phyloP scores from a whole-genome alignment of 2,329 filamentous ascomycete species.

The Alternaria solani region DNA sequence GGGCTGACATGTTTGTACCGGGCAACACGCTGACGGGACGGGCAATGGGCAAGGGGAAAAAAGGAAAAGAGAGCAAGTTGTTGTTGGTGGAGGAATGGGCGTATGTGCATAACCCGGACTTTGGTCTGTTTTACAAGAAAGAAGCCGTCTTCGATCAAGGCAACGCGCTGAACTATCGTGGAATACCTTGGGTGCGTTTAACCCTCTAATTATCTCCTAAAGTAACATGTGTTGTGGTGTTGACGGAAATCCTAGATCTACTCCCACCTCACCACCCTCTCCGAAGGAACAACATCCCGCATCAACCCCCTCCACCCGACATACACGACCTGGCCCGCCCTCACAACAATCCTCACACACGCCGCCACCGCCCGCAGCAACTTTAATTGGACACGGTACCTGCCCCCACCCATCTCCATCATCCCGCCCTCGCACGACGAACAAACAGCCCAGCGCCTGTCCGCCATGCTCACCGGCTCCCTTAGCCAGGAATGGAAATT shows the following conservation, averaged over 20 bases:
- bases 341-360: slow-evolving; percentile 29
- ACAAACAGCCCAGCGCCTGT: background rate
- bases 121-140: slow-evolving; percentile 42
- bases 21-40: slow-evolving; percentile 45
- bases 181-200: slow-evolving; percentile 46
- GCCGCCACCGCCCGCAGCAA: slow-evolving; percentile 38
- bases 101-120: slow-evolving; percentile 33
- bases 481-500: slow-evolving; percentile 6
- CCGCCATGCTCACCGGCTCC: slow-evolving; percentile 6
- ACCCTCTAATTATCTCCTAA: too few species aligned
- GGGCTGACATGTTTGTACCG: slow-evolving; percentile 47
- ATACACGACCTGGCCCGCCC: slow-evolving; percentile 34
- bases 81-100: slow-evolving; percentile 48
- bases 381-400: slow-evolving; percentile 42
- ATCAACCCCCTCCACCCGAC: slow-evolving; percentile 34
- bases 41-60: slow-evolving; percentile 33
- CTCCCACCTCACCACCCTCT: slow-evolving; percentile 37
- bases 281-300: slow-evolving; percentile 32
- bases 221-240: background rate
- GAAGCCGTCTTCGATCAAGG: slow-evolving; percentile 47
- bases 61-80: slow-evolving; percentile 36
- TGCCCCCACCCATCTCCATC: slow-evolving; percentile 28
- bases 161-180: slow-evolving; percentile 45
- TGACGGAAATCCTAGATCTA: slow-evolving; percentile 34
- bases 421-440: background rate